Evolutionary conservation across 2,329 filamentous ascomycete species (phyloP).

Genomic region (Trichoderma lentiforme): DNA sequence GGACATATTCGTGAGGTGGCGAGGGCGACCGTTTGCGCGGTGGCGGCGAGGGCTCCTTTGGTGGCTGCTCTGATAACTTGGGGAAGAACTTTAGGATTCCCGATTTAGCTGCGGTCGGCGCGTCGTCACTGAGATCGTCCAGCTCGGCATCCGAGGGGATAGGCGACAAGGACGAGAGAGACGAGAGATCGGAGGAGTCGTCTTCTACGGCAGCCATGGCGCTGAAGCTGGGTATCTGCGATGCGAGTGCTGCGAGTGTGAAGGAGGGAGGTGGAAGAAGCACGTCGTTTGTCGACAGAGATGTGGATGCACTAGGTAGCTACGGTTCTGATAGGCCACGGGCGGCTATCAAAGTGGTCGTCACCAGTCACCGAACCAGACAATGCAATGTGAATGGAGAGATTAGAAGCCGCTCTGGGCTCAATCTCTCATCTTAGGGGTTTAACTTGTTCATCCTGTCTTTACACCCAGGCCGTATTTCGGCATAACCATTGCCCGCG

Average conservation of each 20-base stretch:
- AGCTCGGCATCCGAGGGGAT: constrained; percentile 45
- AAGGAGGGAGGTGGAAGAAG: constrained; percentile 29
- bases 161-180: constrained; percentile 48
- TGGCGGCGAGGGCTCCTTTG: constrained; percentile 61
- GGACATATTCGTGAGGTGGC: constrained; percentile 82
- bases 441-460: constrained; percentile 4
- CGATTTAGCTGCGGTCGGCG: constrained; percentile 47
- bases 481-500: constrained; percentile 16
- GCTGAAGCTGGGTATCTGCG: constrained; percentile 27
- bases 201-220: constrained; percentile 54
- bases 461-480: constrained; percentile 9
- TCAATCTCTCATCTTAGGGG: not conserved
- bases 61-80: constrained; percentile 49
- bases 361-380: constrained; percentile 20
- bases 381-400: not conserved
- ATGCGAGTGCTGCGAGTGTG: constrained; percentile 24
- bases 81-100: constrained; percentile 68
- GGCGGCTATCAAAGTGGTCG: constrained; percentile 24
- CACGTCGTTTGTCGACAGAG: constrained; percentile 30
- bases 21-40: constrained; percentile 79
- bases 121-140: constrained; percentile 42
- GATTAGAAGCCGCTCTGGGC: not conserved
- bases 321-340: constrained; percentile 31
- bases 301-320: constrained; percentile 32
- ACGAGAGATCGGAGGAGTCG: constrained; percentile 63